phyloP scores from a whole-genome alignment of 768 basidiomycete species.

The Mycena polygramma region DNA sequence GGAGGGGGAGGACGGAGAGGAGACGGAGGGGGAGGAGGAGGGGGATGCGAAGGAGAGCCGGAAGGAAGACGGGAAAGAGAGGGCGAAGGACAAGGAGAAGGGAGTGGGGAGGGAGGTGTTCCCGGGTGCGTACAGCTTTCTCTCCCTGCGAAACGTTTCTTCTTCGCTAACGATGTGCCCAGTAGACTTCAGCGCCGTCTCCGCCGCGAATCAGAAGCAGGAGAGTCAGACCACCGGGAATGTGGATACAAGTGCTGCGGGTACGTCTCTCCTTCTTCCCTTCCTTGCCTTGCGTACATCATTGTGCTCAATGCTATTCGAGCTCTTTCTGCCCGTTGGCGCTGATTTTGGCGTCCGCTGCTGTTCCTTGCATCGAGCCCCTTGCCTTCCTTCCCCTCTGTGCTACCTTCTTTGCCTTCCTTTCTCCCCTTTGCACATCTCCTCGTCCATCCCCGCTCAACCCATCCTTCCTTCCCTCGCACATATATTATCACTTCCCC shows the following conservation, averaged over 20 bases:
- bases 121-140: neutral
- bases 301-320: too few species aligned
- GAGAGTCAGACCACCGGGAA: neutral
- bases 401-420: too few species aligned
- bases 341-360: too few species aligned
- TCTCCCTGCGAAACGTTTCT: too few species aligned
- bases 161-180: neutral
- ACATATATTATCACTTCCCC: too few species aligned
- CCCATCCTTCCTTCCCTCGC: too few species aligned
- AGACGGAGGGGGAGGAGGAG: neutral
- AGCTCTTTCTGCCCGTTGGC: too few species aligned
- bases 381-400: too few species aligned
- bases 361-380: too few species aligned
- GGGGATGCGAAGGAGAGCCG: too few species aligned
- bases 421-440: too few species aligned
- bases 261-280: neutral
- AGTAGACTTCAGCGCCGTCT: neutral
- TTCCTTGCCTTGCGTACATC: neutral
- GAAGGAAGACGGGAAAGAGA: neutral
- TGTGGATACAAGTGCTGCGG: neutral
- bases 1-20: neutral
- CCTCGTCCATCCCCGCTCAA: too few species aligned
- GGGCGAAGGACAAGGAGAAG: neutral
- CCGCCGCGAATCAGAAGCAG: neutral
- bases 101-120: conserved; percentile 1